Base-by-base conservation (phyloP, 2,329 filamentous ascomycete species). In the Thermothelomyces thermophilus region DNA sequence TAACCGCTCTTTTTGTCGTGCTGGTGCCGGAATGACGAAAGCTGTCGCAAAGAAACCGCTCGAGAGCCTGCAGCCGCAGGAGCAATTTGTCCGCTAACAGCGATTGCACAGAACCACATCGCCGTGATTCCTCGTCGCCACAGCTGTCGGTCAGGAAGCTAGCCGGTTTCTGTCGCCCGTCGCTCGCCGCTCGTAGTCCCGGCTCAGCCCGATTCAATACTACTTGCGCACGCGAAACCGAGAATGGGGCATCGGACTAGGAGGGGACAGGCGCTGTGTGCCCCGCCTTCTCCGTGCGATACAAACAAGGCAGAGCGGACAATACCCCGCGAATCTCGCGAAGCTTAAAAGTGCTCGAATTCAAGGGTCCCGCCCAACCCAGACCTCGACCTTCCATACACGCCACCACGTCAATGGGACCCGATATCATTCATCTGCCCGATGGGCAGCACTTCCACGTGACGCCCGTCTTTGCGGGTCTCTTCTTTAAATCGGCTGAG, bases 361-460 rank as follows among this genome's bases (percentile, higher is more conserved):
- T 26, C 24, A 5, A 5, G 24, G 5, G 9, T 22, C 10, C 26
- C 28, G 11, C 30, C 19, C 35, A n/a, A 16, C 37, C 24, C 22
- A 17, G 6, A 14, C 11, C 30, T 31, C 30, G 5, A 22, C 20
- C 36, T 17, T 11, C 10, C 17, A 34, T 34, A 14, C 31, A 35
- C 24, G 26, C 31, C 10, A 14, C 44, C 13, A 34, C 40, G 22
- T 35, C 52, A 33, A 66, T 66, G 64, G 54, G 47, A 7, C 55
- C 65, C 36, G 66, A 69, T 26, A 65, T 78, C 41, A 74, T 90
- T 52, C 79, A 86, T 66, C 74, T 97, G 58, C 91, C 91, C 41
- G 94, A 96, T 69, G 91, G 90, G 62, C 88, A 93, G 70, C 84
- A 77, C 56, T 79, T 93, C 63, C 85, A 83, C 3, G 86, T 95